Evolutionary conservation across 2,329 filamentous ascomycete genomes (phyloP).

Genomic region (Cadophora luteo-olivacea): DNA sequence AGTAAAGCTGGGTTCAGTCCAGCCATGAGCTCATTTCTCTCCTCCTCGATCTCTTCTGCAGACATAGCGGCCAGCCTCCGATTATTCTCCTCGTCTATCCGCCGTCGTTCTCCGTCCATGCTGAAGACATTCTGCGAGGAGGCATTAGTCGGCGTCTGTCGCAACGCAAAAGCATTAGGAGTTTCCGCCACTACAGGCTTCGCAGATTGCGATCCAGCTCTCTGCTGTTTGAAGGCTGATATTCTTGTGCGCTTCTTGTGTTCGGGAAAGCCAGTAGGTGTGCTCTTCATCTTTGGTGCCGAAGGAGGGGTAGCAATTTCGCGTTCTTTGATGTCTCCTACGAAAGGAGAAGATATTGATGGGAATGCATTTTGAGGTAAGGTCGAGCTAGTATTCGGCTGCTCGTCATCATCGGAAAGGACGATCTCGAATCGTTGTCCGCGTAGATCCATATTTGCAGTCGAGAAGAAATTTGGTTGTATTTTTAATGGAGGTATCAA

Average conservation of each 20-base stretch:
- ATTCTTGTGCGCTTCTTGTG: slow-evolving; percentile 77
- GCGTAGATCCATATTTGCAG: slow-evolving; percentile 53
- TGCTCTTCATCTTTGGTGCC: slow-evolving; percentile 63
- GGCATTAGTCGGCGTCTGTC: slow-evolving; percentile 28
- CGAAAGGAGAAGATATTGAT: slow-evolving; percentile 50
- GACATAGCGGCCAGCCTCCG: slow-evolving; percentile 80
- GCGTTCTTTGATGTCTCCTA: slow-evolving; percentile 82
- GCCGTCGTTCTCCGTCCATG: slow-evolving; percentile 64
- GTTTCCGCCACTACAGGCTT: slow-evolving; percentile 26
- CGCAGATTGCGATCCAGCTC: slow-evolving; percentile 38
- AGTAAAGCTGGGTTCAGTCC: slow-evolving; percentile 78
- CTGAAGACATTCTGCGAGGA: slow-evolving; percentile 35
- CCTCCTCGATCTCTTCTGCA: slow-evolving; percentile 78
- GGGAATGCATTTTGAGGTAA: slow-evolving; percentile 40
- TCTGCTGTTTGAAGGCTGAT: slow-evolving; percentile 82
- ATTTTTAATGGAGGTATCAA: neutral
- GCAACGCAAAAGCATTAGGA: slow-evolving; percentile 32
- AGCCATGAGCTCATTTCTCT: slow-evolving; percentile 80
- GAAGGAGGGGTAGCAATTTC: slow-evolving; percentile 65
- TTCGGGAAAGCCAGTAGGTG: slow-evolving; percentile 80
- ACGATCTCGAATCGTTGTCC: slow-evolving; percentile 68
- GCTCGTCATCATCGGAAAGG: slow-evolving; percentile 59
- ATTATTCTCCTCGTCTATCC: slow-evolving; percentile 85
- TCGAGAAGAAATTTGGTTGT: neutral
- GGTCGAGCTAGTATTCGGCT: slow-evolving; percentile 44